A percentile compares a stretch with the other conserved stretches of the same genome.
These are phyloP conservation scores for Plasmodium billcollinsi DNA, from an alignment of 169 alveolate genomes.

Conservation along the genomic window DNA sequence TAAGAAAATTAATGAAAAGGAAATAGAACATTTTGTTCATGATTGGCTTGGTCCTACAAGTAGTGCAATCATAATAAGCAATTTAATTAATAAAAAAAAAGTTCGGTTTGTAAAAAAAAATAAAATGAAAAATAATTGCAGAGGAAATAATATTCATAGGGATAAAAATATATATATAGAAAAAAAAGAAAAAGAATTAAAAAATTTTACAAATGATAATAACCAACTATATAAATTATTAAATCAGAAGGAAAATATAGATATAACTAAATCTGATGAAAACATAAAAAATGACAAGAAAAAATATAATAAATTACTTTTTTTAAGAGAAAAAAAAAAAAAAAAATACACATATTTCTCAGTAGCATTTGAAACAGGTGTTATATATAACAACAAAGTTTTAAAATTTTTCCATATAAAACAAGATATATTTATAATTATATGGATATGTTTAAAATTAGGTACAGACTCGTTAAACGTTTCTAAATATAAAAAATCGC, in stretches of 20 bases:
- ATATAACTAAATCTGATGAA: neutral
- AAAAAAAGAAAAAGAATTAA: neutral
- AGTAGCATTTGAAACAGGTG: slow-evolving; percentile 64
- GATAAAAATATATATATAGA: too few relatives aligned
- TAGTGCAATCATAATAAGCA: slow-evolving; percentile 50
- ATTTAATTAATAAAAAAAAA: slow-evolving; percentile 62
- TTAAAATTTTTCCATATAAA: slow-evolving; percentile 69
- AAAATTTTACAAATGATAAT: neutral
- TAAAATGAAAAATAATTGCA: slow-evolving; percentile 3
- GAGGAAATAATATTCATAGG: too few relatives aligned
- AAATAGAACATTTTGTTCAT: slow-evolving; percentile 39
- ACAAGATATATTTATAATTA: slow-evolving; percentile 39
- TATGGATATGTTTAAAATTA: slow-evolving; percentile 73
- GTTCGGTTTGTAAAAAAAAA: slow-evolving; percentile 50
- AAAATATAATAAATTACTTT: neutral
- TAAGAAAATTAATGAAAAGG: slow-evolving; percentile 22
- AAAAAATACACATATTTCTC: slow-evolving; percentile 46
- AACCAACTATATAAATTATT: too few relatives aligned
- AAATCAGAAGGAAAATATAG: neutral
- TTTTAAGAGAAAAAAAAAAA: slow-evolving; percentile 24
- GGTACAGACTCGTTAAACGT: slow-evolving; percentile 47
- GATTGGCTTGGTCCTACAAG: slow-evolving; percentile 71
- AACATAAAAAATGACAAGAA: neutral
- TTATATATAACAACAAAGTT: slow-evolving; percentile 48
- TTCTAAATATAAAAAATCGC: slow-evolving; percentile 63